Evolutionary conservation across 257 asterid genomes (phyloP), one percentile per base, ranked within the genome.

Genomic region (Salvia hispanica): DNA sequence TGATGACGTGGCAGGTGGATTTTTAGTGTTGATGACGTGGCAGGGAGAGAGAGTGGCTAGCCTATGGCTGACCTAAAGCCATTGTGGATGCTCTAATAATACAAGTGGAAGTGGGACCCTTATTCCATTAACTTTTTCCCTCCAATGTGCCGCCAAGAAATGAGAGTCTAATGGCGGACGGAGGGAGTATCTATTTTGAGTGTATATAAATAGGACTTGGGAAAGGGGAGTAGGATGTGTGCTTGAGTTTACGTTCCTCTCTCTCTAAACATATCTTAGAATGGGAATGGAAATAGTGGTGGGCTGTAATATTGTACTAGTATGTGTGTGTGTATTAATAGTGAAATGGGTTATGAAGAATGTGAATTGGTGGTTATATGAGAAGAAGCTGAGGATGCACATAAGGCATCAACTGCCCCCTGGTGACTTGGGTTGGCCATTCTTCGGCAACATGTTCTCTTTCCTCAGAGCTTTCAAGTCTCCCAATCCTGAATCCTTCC

Each of bases 401-500:
- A 63, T 15, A 53, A 82, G 77, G 39, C 62, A 52, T 40, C 45
- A 72, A 4, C 82, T 93, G 58, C 99, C 99, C n/a, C 99, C 99
- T 0, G 97, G 99, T 69, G 99, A 93, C 73, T 71, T 88, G 62
- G 99, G 99, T 0, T 90, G 86, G 91, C 99, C 99, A 9, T 64
- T 88, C 73, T 72, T 93, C 52, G 99, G 99, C 37, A 85, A 82
- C 48, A 93, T 93, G 99, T 60, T 66, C 80, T 75, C 96, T 14
- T 93, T 93, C 53, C 92, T 93, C 63, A 52, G 77, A 7, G 96
- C 95, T 43, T 90, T 85, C 85, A 88, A 85, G 81, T 84, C 95
- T 58, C 6, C 53, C 28, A 47, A 84, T 31, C 97, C 99, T 39
- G 99, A 93, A 31, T 77, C 95, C 48, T 93, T 90, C 84, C 28